These are phyloP conservation scores for Stagonosporopsis tanaceti DNA, from an alignment of 2,329 filamentous ascomycete species.

Conservation along the genomic window DNA sequence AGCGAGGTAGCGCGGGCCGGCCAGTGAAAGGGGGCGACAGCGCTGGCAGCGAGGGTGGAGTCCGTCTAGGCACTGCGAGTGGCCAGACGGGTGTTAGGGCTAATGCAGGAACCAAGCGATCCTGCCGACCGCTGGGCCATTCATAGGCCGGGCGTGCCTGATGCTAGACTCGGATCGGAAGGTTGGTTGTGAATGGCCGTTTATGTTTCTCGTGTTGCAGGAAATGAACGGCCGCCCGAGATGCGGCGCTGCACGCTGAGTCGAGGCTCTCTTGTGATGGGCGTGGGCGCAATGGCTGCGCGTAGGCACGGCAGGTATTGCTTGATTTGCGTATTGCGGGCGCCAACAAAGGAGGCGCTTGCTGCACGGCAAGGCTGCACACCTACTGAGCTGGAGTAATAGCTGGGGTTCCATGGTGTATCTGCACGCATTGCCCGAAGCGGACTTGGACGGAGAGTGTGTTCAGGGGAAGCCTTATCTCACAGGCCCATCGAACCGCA, in stretches of 20 bases:
- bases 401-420: constrained; percentile 4
- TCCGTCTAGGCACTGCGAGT: constrained; percentile 38
- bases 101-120: constrained; percentile 49
- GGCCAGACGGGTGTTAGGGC: constrained; percentile 39
- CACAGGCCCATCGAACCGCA: constrained; percentile 18
- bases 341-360: constrained; percentile 16
- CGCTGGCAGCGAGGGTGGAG: constrained; percentile 37
- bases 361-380: constrained; percentile 19
- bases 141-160: constrained; percentile 34
- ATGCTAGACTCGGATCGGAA: constrained; percentile 41
- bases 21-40: constrained; percentile 43
- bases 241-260: constrained; percentile 29
- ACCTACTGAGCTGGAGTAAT: constrained; percentile 4
- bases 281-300: constrained; percentile 12
- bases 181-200: constrained; percentile 34
- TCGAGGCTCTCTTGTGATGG: constrained; percentile 24
- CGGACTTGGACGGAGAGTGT: constrained; percentile 3
- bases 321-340: constrained; percentile 23
- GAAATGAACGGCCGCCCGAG: constrained; percentile 37
- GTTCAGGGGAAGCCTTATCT: constrained; percentile 17
- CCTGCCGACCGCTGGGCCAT: constrained; percentile 37
- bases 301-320: constrained; percentile 35
- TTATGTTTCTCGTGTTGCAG: constrained; percentile 44
- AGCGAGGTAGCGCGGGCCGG: constrained; percentile 46
- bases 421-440: constrained; percentile 7